Percentiles rank a stretch among this genome's conserved stretches.
These are phyloP conservation scores for Akanthomyces muscarius DNA, from an alignment of 2,329 filamentous ascomycete species.

Conservation along the genomic window DNA sequence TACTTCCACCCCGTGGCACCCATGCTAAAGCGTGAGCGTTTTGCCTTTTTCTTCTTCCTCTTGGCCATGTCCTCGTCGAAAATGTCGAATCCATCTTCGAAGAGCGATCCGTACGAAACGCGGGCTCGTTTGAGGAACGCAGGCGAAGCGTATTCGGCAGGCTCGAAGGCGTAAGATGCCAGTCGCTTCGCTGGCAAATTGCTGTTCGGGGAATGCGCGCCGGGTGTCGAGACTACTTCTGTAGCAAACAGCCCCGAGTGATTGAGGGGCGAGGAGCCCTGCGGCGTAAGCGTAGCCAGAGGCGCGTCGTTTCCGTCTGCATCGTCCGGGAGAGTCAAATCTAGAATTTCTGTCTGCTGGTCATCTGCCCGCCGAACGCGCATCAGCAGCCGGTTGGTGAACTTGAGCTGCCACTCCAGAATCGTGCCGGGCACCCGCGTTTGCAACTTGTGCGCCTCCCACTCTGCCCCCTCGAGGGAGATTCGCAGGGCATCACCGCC, in stretches of 20 bases:
- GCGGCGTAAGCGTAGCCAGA: slow-evolving; percentile 17
- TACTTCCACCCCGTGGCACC: slow-evolving; percentile 71
- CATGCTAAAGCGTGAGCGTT: slow-evolving; percentile 65
- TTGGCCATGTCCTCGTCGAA: slow-evolving; percentile 66
- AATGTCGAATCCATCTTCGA: slow-evolving; percentile 61
- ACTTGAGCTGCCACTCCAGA: slow-evolving; percentile 57
- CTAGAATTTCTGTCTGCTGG: slow-evolving; percentile 45
- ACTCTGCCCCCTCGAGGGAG: slow-evolving; percentile 64
- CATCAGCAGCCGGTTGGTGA: slow-evolving; percentile 46
- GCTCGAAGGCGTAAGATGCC: slow-evolving; percentile 33
- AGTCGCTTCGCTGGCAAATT: slow-evolving; percentile 31
- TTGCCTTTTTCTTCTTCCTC: slow-evolving; percentile 56
- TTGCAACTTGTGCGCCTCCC: slow-evolving; percentile 51
- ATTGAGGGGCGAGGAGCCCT: slow-evolving; percentile 18
- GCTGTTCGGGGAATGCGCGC: slow-evolving; percentile 21
- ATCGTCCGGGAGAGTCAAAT: slow-evolving; percentile 40
- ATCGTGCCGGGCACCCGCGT: slow-evolving; percentile 47
- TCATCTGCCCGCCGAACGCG: slow-evolving; percentile 41
- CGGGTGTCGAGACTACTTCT: slow-evolving; percentile 18
- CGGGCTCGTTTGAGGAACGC: slow-evolving; percentile 72
- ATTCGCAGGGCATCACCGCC: slow-evolving; percentile 75
- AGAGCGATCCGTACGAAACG: slow-evolving; percentile 64
- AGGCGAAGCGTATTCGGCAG: slow-evolving; percentile 66
- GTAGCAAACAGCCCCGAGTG: slow-evolving; percentile 17
- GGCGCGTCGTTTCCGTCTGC: slow-evolving; percentile 22